Conservation (phyloP, 352 stramenopile genomes). For the Aphanomyces stellatus region DNA sequence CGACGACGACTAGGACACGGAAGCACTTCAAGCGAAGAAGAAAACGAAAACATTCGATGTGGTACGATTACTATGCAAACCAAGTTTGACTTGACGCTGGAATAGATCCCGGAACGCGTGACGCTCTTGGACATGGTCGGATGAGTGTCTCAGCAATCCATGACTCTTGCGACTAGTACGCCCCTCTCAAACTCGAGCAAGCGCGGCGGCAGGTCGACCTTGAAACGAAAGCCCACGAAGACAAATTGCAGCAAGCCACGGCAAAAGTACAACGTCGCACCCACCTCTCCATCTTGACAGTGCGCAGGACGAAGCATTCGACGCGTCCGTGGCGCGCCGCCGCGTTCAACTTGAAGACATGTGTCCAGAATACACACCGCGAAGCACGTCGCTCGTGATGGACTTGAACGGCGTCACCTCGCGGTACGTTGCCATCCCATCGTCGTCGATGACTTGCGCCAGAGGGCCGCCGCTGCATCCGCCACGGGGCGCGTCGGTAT, state of each 20-base stretch:
- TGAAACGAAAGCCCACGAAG: neutral
- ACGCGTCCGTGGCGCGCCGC: slow-evolving; percentile 34
- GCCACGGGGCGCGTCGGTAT: slow-evolving; percentile 41
- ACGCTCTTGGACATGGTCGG: too few relatives aligned
- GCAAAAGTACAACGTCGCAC: neutral
- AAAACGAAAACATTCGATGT: slow-evolving; percentile 1
- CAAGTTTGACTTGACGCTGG: too few relatives aligned
- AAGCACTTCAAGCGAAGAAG: neutral
- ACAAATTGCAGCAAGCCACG: too few relatives aligned
- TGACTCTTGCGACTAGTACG: too few relatives aligned
- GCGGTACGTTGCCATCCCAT: slow-evolving; percentile 25
- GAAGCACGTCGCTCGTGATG: slow-evolving; percentile 46
- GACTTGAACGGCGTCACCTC: slow-evolving; percentile 74
- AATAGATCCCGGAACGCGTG: too few relatives aligned
- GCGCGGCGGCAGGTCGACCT: neutral
- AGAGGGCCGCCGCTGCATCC: slow-evolving; percentile 57
- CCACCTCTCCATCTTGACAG: neutral
- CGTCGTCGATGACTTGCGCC: neutral
- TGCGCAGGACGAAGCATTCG: slow-evolving; percentile 40
- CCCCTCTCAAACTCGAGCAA: neutral
- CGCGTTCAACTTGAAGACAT: slow-evolving; percentile 54
- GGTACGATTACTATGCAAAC: neutral
- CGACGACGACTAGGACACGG: neutral
- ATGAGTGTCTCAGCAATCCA: too few relatives aligned
- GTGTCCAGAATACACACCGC: slow-evolving; percentile 45